Evolutionary conservation across 495 filamentous ascomycete species (phyloP), one percentile per base, ranked within the genome.

Genomic region (Elasticomyces elasticus): DNA sequence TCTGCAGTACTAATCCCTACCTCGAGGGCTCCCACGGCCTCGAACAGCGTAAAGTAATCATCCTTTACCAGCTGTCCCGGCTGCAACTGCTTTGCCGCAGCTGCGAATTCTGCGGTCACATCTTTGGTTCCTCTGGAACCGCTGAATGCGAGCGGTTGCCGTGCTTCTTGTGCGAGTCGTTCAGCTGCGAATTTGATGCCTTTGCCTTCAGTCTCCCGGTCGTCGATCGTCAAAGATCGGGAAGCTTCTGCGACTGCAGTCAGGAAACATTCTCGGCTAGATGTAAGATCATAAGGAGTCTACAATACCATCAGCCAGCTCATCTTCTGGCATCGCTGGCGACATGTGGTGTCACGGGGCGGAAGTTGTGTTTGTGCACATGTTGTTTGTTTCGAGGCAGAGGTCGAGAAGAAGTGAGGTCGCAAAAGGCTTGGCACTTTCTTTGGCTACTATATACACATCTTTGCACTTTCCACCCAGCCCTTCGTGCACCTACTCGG

Each of bases 1-100:
- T n/a, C n/a, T n/a, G n/a, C n/a, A n/a, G n/a, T n/a, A n/a, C n/a
- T n/a, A n/a, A n/a, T n/a, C n/a, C 24, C 5, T 31, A 91, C 92
- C 84, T 98, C 92, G 58, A 98, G 75, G 62, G 94, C 91, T 54
- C 86, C 87, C 58, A 98, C 94, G 51, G 89, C 80, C 69, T 97
- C 92, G 61, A 92, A 94, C 9, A 97, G 76, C 6, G 88, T 94
- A 62, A 98, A 96, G 59, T 77, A 79, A 47, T 86, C 86, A 86
- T 98, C 90, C 71, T 96, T 94, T 52, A 96, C 80, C 10, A 99
- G 79, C 55, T 91, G 80, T 19, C 92, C 91, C 11, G 83, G 78
- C 19, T 74, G 66, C 46, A 98, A 74, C 51, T 79, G 91, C 51
- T 75, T 74, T 45, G 85, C 79, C 49, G 89, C 86, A 52, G 75